Evolutionary conservation across 2,329 filamentous ascomycete genomes (phyloP), one percentile per base, ranked within the genome.

Genomic region (Trichoderma koningiopsis): DNA sequence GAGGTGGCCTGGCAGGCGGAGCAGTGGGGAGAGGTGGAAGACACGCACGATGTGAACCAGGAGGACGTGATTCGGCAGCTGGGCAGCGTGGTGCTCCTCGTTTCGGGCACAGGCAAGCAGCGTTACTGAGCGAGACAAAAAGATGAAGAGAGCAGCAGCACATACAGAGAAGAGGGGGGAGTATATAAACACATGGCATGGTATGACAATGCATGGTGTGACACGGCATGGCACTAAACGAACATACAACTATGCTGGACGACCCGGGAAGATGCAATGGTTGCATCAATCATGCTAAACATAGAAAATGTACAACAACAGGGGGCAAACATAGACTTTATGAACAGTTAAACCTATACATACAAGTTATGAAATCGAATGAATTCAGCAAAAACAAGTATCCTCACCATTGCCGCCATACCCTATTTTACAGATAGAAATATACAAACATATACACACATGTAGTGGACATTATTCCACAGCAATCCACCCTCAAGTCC

Each of bases 21-120:
- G 33, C 90, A 92, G 80, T 98, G 96, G 95, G 96, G 96, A 10
- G 94, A 97, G 83, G 96, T 99, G 0, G 96, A 99, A 79, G 94
- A 99, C 80, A 97, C 94, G 33, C 96, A 99, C 81, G 96, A 99
- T 83, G 96, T 99, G 0, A 92, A 97, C 75, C 92, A 90, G 79
- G 95, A 97, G 80, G 96, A 99, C 80, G 74, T 98, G 73, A 87
- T 89, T 77, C 87, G 95, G 75, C 96, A 98, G 82, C 82, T 98
- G 70, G 96, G 95, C 16, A 96, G 93, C 78, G 92, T 93, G 13
- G 86, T 97, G 19, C 78, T 98, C 76, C 82, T 98, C 61, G 91
- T 97, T 11, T 90, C 88, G 68, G 91, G 91, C 1, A 83, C 80
- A 7, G 79, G 81, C 52, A 77, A 76, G 72, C 68, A 68, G 56